Evolutionary conservation across 2,329 filamentous ascomycete species (phyloP), one percentile per base, ranked within the genome.

Genomic region (Xylaria sp.): DNA sequence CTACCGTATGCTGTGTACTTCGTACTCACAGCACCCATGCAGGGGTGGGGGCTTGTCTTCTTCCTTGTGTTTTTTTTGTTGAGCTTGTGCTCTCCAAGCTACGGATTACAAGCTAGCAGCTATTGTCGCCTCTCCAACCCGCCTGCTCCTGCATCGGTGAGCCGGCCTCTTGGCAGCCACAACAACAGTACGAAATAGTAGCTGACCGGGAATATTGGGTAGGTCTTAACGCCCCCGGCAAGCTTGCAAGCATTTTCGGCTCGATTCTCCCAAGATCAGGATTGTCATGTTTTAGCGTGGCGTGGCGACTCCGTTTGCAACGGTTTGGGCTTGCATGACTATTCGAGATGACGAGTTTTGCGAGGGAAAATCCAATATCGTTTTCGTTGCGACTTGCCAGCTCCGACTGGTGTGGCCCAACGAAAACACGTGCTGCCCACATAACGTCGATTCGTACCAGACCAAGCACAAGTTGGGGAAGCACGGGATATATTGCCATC

Each of bases 251-350:
- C 42, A 11, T 46, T 37, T 35, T 50, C 34, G 23, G 19, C 34
- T 54, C 51, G 4, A 39, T 56, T 58, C 48, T 52, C 19, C 34
- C 39, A 13, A 46, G 42, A 13, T 46, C 42, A 46, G 5, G 9
- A n/a, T 42, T 54, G 60, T 54, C 57, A 50, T 19, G 53, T 48
- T 59, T 54, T 39, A 50, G 50, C 46, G 6, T 52, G 52, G 51
- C 42, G 5, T 62, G 55, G 58, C 59, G 60, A 55, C 56, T 66
- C 52, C 52, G 63, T 66, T 59, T 68, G 66, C 67, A 66, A 63
- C 58, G 48, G 58, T 60, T 64, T 58, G 59, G 62, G 56, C 55
- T 56, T 54, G 42, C 42, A 46, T n/a, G n/a, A 46, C n/a, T 6
- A 46, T n/a, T 10, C 3, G 9, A 46, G 54, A 66, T 67, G 66